Base-by-base conservation (phyloP, 305 asterid genomes). In the Caryopteris hybrid region DNA sequence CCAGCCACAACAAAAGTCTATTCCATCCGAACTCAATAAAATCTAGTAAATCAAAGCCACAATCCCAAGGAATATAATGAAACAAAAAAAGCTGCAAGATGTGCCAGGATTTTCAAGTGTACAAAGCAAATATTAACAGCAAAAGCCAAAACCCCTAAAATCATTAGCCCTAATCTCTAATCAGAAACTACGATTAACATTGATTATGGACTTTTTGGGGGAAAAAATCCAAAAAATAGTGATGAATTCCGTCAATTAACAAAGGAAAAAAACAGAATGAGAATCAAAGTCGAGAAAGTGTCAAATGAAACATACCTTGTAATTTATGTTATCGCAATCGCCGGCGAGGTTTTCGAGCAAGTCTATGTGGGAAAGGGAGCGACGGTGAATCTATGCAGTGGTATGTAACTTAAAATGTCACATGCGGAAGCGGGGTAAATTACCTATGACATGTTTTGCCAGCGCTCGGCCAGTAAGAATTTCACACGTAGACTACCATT, bases 381-480 rank as follows among this genome's bases (percentile, higher is more conserved):
- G 68, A 61, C 50, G 62, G 10, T 78, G 57, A 69, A 50, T 57
- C 70, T 61, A 58, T 68, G n/a, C 13, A 16, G 29, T 42, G 27
- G 21, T 61, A 21, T 41, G 22, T 41, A 29, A 3, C 11, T n/a
- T 8, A 25, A n/a, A n/a, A 23, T 45, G 51, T 20, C 39, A 21
- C 6, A 20, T 29, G 53, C 16, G 42, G 66, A 55, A 64, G 25
- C 10, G 58, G 71, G 58, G 60, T 14, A 20, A 38, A n/a, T 45
- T 47, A 11, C 54, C 66, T 29, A 54, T 79, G 83, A 79, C 80
- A 79, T 64, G 60, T 70, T 43, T 68, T 72, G 27, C 58, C 53
- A 43, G 12, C 63, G 36, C 8, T 8, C 55, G 11, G 12, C 83
- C 80, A 79, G 0, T 79, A 2, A 64, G 1, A 58, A 21, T 0